Evolutionary conservation across 129 eudicot genomes (phyloP).

Genomic region (Flaveria sonorensis): DNA sequence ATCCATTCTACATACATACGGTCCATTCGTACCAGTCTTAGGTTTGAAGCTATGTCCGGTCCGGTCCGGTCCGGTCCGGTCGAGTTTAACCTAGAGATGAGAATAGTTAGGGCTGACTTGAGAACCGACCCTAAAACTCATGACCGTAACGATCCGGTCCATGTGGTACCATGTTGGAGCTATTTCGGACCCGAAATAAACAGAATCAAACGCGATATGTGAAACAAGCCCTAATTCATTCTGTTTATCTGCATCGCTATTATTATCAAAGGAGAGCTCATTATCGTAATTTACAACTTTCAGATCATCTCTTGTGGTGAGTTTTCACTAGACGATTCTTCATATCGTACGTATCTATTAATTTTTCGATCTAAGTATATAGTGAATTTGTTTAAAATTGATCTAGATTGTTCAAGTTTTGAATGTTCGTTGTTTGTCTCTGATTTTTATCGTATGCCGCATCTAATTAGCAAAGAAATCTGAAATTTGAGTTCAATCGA

Average conservation of each 20-base stretch:
- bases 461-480: neutral
- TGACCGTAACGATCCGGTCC: too few relatives aligned
- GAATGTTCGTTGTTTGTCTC: neutral
- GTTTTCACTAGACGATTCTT: constrained; percentile 21
- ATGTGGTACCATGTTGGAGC: too few relatives aligned
- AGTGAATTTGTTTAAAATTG: neutral
- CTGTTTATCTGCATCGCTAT: neutral
- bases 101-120: too few relatives aligned
- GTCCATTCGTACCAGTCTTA: too few relatives aligned
- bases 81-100: too few relatives aligned
- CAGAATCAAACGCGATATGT: constrained; percentile 14
- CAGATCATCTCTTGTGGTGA: neutral
- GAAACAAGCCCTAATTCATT: constrained; percentile 30
- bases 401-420: constrained; percentile 18
- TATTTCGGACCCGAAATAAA: neutral
- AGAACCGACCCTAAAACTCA: too few relatives aligned
- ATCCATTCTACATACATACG: too few relatives aligned
- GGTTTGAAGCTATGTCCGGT: too few relatives aligned
- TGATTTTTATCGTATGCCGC: neutral
- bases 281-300: constrained; percentile 1
- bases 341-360: constrained; percentile 22
- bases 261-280: constrained; percentile 12
- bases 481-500: constrained; percentile 16
- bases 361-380: constrained; percentile 3
- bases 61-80: too few relatives aligned